Percentiles rank a stretch among this genome's conserved stretches.
Evolutionary conservation across 164 flowering plant genomes (phyloP).

Genomic region (Liriodendron chinense): DNA sequence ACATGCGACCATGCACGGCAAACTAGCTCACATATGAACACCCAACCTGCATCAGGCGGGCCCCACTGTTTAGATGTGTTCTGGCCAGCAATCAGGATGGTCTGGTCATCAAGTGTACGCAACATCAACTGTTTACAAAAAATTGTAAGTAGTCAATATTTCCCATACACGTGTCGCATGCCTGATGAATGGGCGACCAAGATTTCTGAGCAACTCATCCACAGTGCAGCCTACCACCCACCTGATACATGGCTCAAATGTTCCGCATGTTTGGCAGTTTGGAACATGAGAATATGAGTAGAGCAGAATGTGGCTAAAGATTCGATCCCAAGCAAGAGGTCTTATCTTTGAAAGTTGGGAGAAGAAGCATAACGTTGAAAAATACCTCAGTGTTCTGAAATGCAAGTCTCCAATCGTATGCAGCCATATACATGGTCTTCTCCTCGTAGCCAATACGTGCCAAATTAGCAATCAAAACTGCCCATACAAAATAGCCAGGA

Average conservation of each 20-base stretch:
- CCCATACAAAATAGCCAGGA: constrained; percentile 74
- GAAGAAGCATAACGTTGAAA: background rate
- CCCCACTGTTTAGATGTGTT: too few relatives aligned
- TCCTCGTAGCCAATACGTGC: constrained; percentile 70
- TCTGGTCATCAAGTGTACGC: background rate
- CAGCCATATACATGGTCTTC: constrained; percentile 70
- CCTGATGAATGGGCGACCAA: background rate
- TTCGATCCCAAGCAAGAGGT: background rate
- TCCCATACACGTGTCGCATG: background rate
- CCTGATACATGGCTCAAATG: background rate
- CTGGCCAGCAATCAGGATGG: background rate
- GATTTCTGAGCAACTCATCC: background rate
- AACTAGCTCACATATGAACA: background rate
- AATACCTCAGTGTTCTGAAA: constrained; percentile 66
- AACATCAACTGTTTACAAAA: background rate
- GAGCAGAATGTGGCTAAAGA: too few relatives aligned
- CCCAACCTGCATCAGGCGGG: background rate
- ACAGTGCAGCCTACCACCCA: background rate
- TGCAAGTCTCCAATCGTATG: constrained; percentile 68
- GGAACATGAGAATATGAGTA: too few relatives aligned
- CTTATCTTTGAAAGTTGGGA: background rate
- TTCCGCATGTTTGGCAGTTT: background rate
- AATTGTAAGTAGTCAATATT: background rate
- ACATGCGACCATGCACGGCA: background rate
- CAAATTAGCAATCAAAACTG: constrained; percentile 64